Conservation (phyloP, 306 rosid species). For the Pyrus pyrifolia region DNA sequence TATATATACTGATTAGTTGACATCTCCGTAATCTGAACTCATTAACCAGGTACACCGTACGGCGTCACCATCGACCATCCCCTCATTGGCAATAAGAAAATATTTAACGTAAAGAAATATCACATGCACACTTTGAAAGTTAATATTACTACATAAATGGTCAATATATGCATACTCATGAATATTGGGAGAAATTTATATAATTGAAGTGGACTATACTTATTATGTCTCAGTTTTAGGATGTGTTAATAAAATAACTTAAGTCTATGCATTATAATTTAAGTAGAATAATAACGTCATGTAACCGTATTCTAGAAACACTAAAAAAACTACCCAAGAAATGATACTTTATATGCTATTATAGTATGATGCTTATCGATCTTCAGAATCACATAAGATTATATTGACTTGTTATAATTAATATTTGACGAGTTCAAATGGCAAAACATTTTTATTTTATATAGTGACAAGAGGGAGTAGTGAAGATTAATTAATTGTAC, state of each 20-base stretch:
- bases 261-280: no score
- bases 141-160: neutral
- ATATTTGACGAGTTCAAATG: slow-evolving; percentile 24
- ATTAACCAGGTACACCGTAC: neutral
- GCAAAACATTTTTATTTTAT: neutral
- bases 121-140: neutral
- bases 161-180: neutral
- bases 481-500: neutral
- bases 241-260: no score
- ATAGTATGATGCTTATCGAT: no score
- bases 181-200: no score
- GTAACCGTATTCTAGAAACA: no score
- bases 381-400: neutral
- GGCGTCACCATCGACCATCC: neutral
- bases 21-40: neutral
- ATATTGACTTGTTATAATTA: neutral
- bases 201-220: no score
- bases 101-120: neutral
- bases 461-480: neutral
- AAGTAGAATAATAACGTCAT: no score
- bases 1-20: neutral
- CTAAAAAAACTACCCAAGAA: no score
- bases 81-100: neutral
- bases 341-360: no score
- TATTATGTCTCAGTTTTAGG: no score